Percentiles rank a stretch among this genome's conserved stretches.
phyloP scores from a whole-genome alignment of 345 rosid genomes.

The Euphorbia lathyris region DNA sequence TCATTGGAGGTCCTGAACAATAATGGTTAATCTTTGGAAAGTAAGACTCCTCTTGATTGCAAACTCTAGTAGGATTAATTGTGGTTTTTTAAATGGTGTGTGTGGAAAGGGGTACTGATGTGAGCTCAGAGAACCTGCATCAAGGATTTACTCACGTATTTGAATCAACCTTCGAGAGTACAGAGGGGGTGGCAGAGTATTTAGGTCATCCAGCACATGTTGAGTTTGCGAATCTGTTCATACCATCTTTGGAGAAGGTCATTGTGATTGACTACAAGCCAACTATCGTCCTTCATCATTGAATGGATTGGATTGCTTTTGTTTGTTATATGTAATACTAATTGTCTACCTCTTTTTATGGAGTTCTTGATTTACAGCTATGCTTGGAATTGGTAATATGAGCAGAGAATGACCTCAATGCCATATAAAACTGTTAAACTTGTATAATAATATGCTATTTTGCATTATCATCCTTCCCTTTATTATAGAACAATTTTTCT shows the following conservation, averaged over 20 bases:
- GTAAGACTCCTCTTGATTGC: background rate
- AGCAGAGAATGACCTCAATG: no score
- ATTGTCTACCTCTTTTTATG: no score
- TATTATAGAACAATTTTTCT: no score
- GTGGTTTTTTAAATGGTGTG: background rate
- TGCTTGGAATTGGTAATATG: no score
- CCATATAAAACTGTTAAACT: no score
- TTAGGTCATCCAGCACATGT: slow-evolving; percentile 70
- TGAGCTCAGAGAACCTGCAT: slow-evolving; percentile 73
- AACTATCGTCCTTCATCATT: background rate
- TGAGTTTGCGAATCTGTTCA: slow-evolving; percentile 48
- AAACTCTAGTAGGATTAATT: background rate
- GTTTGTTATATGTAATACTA: background rate
- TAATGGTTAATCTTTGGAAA: background rate
- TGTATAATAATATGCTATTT: no score
- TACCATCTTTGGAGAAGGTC: slow-evolving; percentile 53
- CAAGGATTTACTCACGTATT: slow-evolving; percentile 84
- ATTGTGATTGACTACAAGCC: slow-evolving; percentile 56
- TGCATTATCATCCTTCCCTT: no score
- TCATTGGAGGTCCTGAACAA: background rate
- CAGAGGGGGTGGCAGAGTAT: slow-evolving; percentile 65
- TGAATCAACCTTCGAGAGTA: slow-evolving; percentile 71
- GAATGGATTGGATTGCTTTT: no score
- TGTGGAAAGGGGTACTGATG: slow-evolving; percentile 82
- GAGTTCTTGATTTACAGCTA: no score